These are phyloP conservation scores for Candida boidinii DNA, from an alignment of 805 yeast genomes.

Conservation along the genomic window DNA sequence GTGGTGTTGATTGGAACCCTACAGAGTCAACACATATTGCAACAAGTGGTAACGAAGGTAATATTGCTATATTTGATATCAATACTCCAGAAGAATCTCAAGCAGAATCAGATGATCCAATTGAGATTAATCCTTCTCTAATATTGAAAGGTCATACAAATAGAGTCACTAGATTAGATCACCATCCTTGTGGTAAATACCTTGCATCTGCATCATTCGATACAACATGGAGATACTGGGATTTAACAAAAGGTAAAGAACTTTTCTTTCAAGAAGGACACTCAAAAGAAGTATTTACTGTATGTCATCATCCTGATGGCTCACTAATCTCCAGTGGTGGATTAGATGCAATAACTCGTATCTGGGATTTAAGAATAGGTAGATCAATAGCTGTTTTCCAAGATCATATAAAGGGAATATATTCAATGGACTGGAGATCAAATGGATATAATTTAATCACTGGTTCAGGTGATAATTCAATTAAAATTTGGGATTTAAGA, in stretches of 20 bases:
- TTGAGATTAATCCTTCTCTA: constrained; percentile 1
- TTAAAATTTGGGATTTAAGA: constrained; percentile 85
- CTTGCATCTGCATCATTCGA: constrained; percentile 74
- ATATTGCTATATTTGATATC: constrained; percentile 19
- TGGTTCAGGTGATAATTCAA: constrained; percentile 75
- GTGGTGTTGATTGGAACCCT: constrained; percentile 58
- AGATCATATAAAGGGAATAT: constrained; percentile 68
- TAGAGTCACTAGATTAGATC: constrained; percentile 51
- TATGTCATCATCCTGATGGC: constrained; percentile 70
- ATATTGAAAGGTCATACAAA: constrained; percentile 34
- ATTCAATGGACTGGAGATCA: constrained; percentile 63
- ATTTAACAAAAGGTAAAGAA: constrained; percentile 38
- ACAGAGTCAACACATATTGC: constrained; percentile 23
- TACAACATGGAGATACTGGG: constrained; percentile 87
- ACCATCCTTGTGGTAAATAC: constrained; percentile 55
- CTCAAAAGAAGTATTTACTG: constrained; percentile 55
- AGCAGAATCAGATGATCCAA: background rate
- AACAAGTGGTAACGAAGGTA: constrained; percentile 40
- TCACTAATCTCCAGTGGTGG: constrained; percentile 71
- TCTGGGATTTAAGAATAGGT: constrained; percentile 89
- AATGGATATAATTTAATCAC: constrained; percentile 73
- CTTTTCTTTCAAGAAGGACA: constrained; percentile 81
- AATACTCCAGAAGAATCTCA: background rate
- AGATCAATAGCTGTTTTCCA: constrained; percentile 44
- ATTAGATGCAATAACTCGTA: constrained; percentile 56